Evolutionary conservation across 2,329 filamentous ascomycete species (phyloP).

Genomic region (Sporothrix globosa): DNA sequence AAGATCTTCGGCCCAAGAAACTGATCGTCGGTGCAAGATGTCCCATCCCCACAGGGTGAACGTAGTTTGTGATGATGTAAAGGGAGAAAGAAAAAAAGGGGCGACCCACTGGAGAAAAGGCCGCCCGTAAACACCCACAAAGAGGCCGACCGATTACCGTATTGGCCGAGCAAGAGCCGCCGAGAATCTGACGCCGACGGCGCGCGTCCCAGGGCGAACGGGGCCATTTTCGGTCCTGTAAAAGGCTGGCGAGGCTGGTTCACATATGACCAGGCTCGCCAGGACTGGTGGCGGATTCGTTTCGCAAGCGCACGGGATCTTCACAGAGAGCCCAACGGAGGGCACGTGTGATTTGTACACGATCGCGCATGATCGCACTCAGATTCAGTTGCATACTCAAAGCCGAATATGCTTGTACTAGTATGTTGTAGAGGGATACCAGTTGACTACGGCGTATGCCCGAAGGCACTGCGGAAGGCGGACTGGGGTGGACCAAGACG

Average conservation of each 20-base stretch:
- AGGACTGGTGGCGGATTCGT: conserved; percentile 9
- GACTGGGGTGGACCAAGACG: background rate
- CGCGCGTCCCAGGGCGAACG: background rate
- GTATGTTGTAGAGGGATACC: background rate
- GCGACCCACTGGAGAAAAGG: background rate
- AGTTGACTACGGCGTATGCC: background rate
- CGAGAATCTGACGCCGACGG: background rate
- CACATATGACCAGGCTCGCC: background rate
- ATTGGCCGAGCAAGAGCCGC: conserved; percentile 7
- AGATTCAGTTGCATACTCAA: too few relatives aligned
- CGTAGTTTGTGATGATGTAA: background rate
- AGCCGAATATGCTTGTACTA: too few relatives aligned
- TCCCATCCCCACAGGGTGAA: background rate
- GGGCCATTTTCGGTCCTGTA: background rate
- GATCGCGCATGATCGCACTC: background rate
- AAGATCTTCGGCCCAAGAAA: too few relatives aligned
- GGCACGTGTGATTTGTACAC: background rate
- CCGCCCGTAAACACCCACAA: conserved; percentile 21
- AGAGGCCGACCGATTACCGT: conserved; percentile 8
- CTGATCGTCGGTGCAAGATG: background rate
- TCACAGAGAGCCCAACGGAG: background rate
- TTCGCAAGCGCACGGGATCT: background rate
- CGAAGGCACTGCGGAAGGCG: background rate
- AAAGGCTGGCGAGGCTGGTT: too few relatives aligned
- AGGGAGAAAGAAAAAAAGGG: background rate